A percentile compares a stretch with the other conserved stretches of the same genome.
Evolutionary conservation across 176 grass and related monocot species (phyloP).

Genomic region (Miscanthus lutarioriparius): DNA sequence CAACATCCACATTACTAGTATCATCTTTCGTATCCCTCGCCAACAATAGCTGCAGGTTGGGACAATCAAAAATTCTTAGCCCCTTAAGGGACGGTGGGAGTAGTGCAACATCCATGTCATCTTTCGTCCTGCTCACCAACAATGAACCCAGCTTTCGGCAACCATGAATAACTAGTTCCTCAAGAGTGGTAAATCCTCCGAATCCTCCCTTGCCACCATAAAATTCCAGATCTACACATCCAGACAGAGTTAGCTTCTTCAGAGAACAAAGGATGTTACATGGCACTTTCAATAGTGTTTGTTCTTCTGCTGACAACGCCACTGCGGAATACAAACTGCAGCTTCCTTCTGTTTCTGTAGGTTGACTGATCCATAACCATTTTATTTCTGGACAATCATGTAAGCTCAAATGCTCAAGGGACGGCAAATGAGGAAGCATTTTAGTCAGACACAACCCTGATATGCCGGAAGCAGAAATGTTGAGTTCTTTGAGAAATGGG

Average conservation of each 20-base stretch:
- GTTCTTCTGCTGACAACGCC: not conserved
- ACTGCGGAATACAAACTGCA: not conserved
- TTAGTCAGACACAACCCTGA: not conserved
- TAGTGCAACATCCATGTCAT: not conserved
- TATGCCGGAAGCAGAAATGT: not conserved
- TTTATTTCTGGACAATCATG: not conserved
- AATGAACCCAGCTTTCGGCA: not conserved
- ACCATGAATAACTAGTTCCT: not conserved
- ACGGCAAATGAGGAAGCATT: not conserved
- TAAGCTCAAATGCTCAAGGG: not conserved
- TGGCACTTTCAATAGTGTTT: not conserved
- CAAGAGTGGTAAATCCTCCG: not conserved
- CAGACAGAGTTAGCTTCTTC: not conserved
- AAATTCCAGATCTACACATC: not conserved
- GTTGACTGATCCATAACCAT: not conserved
- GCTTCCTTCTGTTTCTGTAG: not conserved
- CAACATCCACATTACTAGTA: not conserved
- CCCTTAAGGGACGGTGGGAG: not conserved
- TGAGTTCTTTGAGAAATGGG: not conserved
- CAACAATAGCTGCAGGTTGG: not conserved
- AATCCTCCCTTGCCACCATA: not conserved
- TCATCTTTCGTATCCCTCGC: not conserved
- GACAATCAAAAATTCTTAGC: accelerated
- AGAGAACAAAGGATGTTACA: not conserved
- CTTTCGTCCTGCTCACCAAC: not conserved